Conservation (phyloP, 1,284 basidiomycete genomes). For the Mycena citricolor region DNA sequence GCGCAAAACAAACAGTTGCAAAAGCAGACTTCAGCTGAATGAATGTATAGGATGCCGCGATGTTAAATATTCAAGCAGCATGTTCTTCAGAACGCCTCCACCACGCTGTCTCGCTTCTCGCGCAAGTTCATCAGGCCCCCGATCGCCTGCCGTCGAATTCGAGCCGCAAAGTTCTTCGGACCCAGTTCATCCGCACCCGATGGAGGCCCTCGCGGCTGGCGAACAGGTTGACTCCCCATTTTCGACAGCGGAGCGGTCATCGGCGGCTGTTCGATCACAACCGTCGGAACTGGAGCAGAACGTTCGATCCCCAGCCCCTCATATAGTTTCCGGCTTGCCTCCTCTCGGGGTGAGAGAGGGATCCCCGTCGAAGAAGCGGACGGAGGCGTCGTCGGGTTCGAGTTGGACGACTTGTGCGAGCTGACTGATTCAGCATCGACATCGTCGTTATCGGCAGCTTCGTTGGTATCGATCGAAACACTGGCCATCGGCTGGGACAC, state of each 20-base stretch:
- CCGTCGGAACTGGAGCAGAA: conserved; percentile 45
- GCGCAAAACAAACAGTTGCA: too few relatives aligned
- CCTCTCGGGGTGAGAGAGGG: conserved; percentile 65
- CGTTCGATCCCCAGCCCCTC: conserved; percentile 80
- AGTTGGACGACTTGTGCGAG: conserved; percentile 47
- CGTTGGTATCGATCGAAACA: conserved; percentile 47
- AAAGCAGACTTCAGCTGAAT: too few relatives aligned
- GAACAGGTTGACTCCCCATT: conserved; percentile 57
- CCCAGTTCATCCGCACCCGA: conserved; percentile 83
- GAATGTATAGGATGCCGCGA: too few relatives aligned
- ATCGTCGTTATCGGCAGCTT: conserved; percentile 44
- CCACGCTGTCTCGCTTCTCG: conserved; percentile 23
- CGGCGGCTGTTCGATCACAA: conserved; percentile 16
- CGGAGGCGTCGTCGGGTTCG: conserved; percentile 62
- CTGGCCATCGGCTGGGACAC: conserved; percentile 52
- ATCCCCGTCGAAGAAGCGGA: conserved; percentile 61
- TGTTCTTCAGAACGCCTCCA: conserved; percentile 9
- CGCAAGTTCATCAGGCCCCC: conserved; percentile 45
- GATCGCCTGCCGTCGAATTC: conserved; percentile 74
- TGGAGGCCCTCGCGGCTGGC: conserved; percentile 86
- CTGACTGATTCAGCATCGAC: conserved; percentile 56
- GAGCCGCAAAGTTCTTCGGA: conserved; percentile 84
- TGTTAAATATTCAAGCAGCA: too few relatives aligned
- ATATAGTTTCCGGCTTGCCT: conserved; percentile 78
- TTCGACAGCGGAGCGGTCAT: conserved; percentile 27